phyloP scores from a whole-genome alignment of 1,284 basidiomycete genomes.

The Ustilago nuda region DNA sequence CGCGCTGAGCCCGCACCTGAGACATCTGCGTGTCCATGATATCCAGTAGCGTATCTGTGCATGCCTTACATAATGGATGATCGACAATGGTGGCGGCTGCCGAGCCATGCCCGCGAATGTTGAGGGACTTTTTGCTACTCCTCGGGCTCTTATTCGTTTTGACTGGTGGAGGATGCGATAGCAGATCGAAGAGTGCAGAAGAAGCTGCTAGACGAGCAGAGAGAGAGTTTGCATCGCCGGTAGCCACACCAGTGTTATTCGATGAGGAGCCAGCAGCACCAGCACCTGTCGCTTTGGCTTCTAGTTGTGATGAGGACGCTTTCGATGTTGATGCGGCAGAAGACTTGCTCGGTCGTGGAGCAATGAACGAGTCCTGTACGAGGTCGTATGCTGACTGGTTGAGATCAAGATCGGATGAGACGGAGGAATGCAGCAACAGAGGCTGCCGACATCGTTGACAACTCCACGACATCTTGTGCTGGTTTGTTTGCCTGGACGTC shows the following conservation, averaged over 20 bases:
- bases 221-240: constrained; percentile 38
- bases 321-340: neutral
- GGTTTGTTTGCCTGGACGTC: neutral
- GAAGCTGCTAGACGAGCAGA: constrained; percentile 36
- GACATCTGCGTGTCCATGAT: constrained; percentile 85
- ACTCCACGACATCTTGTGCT: constrained; percentile 49
- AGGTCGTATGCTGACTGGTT: constrained; percentile 56
- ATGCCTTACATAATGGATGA: constrained; percentile 95
- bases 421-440: constrained; percentile 42
- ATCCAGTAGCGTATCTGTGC: constrained; percentile 83
- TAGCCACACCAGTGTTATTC: neutral
- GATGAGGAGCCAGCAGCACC: neutral
- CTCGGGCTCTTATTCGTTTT: constrained; percentile 5
- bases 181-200: constrained; percentile 39
- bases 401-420: constrained; percentile 50
- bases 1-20: constrained; percentile 88
- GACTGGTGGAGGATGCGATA: constrained; percentile 33
- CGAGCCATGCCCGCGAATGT: constrained; percentile 3
- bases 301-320: neutral
- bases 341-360: constrained; percentile 2
- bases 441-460: constrained; percentile 61
- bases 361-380: constrained; percentile 48
- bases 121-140: constrained; percentile 18
- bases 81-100: constrained; percentile 73
- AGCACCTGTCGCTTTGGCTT: neutral